Evolutionary conservation across 1,284 basidiomycete species (phyloP), one percentile per base, ranked within the genome.

Genomic region (Cutaneotrichosporon dermatis): DNA sequence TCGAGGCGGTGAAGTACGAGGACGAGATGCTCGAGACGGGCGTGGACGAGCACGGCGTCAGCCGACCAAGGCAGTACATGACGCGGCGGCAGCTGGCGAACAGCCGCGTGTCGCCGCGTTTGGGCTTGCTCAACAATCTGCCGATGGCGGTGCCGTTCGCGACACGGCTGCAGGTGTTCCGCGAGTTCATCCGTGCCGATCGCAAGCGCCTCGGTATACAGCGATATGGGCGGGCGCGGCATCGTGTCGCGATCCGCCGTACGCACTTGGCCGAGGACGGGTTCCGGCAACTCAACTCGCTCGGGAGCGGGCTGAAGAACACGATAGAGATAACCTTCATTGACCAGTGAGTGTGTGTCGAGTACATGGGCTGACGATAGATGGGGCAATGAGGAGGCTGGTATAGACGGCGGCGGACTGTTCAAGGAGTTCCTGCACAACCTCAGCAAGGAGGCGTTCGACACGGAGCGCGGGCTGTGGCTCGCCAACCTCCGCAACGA

Each of bases 341-440:
- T 37, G 92, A 98, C 78, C 85, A 92, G 79, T 95, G 25, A 25
- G 25, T 25, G 25, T 25, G 25, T 25, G 25, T 25, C 25, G 25
- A 25, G 3, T 2, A 25, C 2, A 3, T 3, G 25, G 25, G 25
- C 25, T 25, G 25, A 25, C 25, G 25, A 25, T 25, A 25, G 25
- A 25, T 25, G 65, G 54, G 77, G 67, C 6, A 65, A 58, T 11
- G 66, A 69, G 57, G 76, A 79, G 58, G 62, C 65, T 2, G 75
- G 76, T 10, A 74, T 76, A 37, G 94, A 99, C 69, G 95, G 95
- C 1, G 94, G 96, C 3, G 95, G 96, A 0, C 86, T 99, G 7
- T 98, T 97, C 81, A 99, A 99, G 75, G 96, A 98, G 77, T 96
- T 99, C 71, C 84, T 99, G 69, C 98, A 93, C n/a, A 88, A 87